Evolutionary conservation across 257 asterid species (phyloP), one percentile per base, ranked within the genome.

Genomic region (Nicotiana knightiana): DNA sequence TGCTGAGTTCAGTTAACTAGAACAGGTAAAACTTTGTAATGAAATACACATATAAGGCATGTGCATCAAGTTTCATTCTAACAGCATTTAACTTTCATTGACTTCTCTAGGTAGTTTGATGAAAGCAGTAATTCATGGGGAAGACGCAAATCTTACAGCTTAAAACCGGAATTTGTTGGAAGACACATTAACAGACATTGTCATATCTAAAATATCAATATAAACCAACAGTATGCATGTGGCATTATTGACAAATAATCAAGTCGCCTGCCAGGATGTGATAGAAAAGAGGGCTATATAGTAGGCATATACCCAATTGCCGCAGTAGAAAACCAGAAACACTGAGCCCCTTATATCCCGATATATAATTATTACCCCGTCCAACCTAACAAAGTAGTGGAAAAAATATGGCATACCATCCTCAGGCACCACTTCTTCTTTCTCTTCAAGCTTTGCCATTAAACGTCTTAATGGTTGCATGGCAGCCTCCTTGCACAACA

Each of bases 401-500:
- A 73, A 18, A 30, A 65, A 80, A 30, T 64, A 80, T 63, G 64
- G 67, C 91, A 39, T 94, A 94, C 99, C 97, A 59, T 92, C 97
- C 84, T 92, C 99, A 68, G 97, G 92, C 87, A 93, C 92, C 51
- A 82, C 71, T 67, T 89, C 93, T 84, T 85, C 88, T 81, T 82
- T 89, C 77, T 87, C 94, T 87, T 96, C 99, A 57, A 96, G 98
- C 83, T 61, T 57, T 33, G 89, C 82, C 97, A 96, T 96, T 82
- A 94, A 64, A 76, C 97, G 91, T 84, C 99, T 85, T 63, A 96
- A 87, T 61, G 98, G 99, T 84, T 94, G 98, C 99, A 96, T 96
- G 43, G 98, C 99, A 55, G 97, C 98, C 85, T 96, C 99, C 89
- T 96, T 96, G 93, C 99, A 94, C 73, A 96, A 75, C 37, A 96